Percentiles rank a stretch among this genome's conserved stretches.
phyloP scores from a whole-genome alignment of 306 rosid genomes.

The Prunus padus region DNA sequence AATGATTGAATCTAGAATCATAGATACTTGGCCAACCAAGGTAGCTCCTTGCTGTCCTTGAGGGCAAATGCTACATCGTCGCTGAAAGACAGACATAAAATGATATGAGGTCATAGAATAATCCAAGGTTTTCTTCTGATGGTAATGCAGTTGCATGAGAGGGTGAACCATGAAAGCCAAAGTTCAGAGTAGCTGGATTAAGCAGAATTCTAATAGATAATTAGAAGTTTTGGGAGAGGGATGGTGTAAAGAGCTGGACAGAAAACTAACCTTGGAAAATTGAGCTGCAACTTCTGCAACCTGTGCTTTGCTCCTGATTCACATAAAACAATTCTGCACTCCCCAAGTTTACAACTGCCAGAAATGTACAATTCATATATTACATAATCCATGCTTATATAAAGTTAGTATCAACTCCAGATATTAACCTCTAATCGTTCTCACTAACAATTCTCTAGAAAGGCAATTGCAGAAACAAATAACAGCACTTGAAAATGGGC shows the following conservation, averaged over 20 bases:
- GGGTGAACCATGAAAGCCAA: background rate
- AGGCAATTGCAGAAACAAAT: background rate
- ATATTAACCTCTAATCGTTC: background rate
- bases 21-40: constrained; percentile 89
- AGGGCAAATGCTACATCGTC: constrained; percentile 84
- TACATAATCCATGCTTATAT: too few relatives aligned
- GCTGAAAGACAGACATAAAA: constrained; percentile 2
- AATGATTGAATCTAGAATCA: constrained; percentile 26
- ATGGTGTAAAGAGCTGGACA: background rate
- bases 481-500: background rate
- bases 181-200: background rate
- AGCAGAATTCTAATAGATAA: too few relatives aligned
- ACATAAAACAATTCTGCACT: constrained; percentile 75
- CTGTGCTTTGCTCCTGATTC: constrained; percentile 88
- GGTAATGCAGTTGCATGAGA: background rate
- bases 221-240: too few relatives aligned
- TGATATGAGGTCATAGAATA: background rate
- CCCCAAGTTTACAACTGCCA: constrained; percentile 86
- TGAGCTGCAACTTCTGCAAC: constrained; percentile 86
- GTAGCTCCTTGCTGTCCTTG: constrained; percentile 70
- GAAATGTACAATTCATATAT: background rate
- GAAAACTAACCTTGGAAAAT: constrained; percentile 75
- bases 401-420: background rate
- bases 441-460: background rate
- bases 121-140: background rate